Evolutionary conservation across 2,329 filamentous ascomycete genomes (phyloP).

Genomic region (Pseudocercospora musae): DNA sequence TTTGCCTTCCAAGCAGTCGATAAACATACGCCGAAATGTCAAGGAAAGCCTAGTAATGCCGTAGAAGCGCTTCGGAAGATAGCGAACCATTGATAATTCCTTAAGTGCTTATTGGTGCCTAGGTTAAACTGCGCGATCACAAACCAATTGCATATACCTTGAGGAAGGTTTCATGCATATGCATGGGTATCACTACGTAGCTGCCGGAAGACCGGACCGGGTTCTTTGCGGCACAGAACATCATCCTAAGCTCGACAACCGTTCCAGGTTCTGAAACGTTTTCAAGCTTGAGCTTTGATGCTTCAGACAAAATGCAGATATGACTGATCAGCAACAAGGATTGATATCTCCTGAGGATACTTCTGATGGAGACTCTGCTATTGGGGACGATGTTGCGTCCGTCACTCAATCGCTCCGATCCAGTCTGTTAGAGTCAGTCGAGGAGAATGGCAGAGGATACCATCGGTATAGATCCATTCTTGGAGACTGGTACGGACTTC

Average conservation of each 20-base stretch:
- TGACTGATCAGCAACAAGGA: background rate
- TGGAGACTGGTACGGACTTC: constrained; percentile 29
- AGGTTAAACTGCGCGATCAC: background rate
- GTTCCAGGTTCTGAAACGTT: background rate
- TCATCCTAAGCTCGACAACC: background rate
- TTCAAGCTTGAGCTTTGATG: background rate
- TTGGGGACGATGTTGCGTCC: constrained; percentile 1
- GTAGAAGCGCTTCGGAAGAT: background rate
- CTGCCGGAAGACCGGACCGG: background rate
- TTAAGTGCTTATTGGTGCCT: background rate
- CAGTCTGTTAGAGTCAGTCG: constrained; percentile 5
- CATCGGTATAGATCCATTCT: constrained; percentile 23
- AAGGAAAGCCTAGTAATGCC: background rate
- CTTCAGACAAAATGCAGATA: background rate
- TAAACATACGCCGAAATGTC: background rate
- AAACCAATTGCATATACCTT: background rate
- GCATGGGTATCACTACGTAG: background rate
- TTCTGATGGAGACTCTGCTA: constrained; percentile 5
- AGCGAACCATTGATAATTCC: background rate
- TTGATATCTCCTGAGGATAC: background rate
- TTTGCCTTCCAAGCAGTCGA: background rate
- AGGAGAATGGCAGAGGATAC: constrained; percentile 15
- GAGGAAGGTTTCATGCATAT: background rate
- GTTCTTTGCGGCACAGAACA: background rate
- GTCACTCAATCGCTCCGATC: constrained; percentile 3